Percentiles rank a stretch among this genome's conserved stretches.
phyloP scores from a whole-genome alignment of 768 basidiomycete genomes.

The Calocybe indica region DNA sequence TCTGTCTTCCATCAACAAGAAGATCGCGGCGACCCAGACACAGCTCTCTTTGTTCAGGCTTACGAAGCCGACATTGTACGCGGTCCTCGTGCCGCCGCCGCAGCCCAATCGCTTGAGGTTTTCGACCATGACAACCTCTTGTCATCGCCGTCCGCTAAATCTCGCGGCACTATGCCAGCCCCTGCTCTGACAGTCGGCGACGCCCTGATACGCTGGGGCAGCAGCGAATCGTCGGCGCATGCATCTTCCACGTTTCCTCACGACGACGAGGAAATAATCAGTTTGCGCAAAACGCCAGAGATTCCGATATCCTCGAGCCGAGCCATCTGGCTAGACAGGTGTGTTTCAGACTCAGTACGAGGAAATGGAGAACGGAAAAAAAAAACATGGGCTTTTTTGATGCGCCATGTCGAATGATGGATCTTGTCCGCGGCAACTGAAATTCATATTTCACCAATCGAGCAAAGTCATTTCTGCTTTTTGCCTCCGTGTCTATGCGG shows the following conservation, averaged over 20 bases:
- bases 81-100: conserved; percentile 36
- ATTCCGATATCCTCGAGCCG: conserved; percentile 3
- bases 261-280: conserved; percentile 17
- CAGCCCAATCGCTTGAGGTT: conserved; percentile 32
- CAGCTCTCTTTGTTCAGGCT: conserved; percentile 52
- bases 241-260: conserved; percentile 8
- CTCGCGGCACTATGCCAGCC: not conserved
- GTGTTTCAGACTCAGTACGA: conserved; percentile 26
- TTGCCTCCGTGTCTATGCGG: conserved; percentile 18
- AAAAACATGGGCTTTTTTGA: not conserved
- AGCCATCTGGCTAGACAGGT: conserved; percentile 80
- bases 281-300: conserved; percentile 4
- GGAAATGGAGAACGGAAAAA: not conserved
- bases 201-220: conserved; percentile 28
- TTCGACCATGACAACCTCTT: conserved; percentile 12
- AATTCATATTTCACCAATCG: not conserved
- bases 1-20: not conserved
- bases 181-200: conserved; percentile 18
- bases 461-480: conserved; percentile 9
- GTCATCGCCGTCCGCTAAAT: not conserved
- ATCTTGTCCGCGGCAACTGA: no score
- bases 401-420: not conserved
- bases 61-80: conserved; percentile 72
- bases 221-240: not conserved
- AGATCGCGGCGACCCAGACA: conserved; percentile 13